These are phyloP conservation scores for Colletotrichum spinosum DNA, from an alignment of 2,329 filamentous ascomycete genomes.

Conservation along the genomic window DNA sequence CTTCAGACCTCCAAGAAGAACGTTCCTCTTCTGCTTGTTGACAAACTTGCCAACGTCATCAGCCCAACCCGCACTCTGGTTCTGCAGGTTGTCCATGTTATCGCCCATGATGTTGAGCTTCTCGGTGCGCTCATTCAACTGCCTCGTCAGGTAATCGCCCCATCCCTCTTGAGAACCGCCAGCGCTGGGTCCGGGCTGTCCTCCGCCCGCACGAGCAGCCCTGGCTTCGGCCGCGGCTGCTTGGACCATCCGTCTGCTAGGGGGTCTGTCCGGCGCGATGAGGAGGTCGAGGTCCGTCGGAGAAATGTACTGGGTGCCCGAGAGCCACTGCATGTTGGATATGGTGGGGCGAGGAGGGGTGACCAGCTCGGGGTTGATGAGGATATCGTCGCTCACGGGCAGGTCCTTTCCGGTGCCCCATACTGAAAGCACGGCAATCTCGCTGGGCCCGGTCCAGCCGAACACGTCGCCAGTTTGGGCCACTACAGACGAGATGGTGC, in stretches of 20 bases:
- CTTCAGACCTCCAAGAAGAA: slow-evolving; percentile 78
- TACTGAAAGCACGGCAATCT: slow-evolving; percentile 83
- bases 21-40: slow-evolving; percentile 85
- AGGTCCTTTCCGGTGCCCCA: slow-evolving; percentile 81
- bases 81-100: slow-evolving; percentile 83
- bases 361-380: slow-evolving; percentile 81
- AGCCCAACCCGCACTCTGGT: slow-evolving; percentile 85
- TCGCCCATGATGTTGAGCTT: slow-evolving; percentile 86
- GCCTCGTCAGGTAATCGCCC: slow-evolving; percentile 85
- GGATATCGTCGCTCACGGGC: slow-evolving; percentile 73
- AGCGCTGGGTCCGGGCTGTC: slow-evolving; percentile 43
- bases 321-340: slow-evolving; percentile 95
- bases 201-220: slow-evolving; percentile 54
- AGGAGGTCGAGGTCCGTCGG: slow-evolving; percentile 89
- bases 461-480: slow-evolving; percentile 85
- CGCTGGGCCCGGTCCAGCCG: slow-evolving; percentile 89
- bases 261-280: slow-evolving; percentile 88
- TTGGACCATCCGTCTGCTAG: slow-evolving; percentile 87
- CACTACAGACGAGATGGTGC: slow-evolving; percentile 77
- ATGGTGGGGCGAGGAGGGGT: slow-evolving; percentile 90
- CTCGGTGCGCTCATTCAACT: slow-evolving; percentile 91
- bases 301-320: slow-evolving; percentile 91
- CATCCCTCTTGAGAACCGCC: slow-evolving; percentile 67
- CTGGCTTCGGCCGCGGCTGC: slow-evolving; percentile 82
- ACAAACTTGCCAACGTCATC: slow-evolving; percentile 91